Base-by-base conservation (phyloP, 345 rosid species). In the Arabis hirsuta region DNA sequence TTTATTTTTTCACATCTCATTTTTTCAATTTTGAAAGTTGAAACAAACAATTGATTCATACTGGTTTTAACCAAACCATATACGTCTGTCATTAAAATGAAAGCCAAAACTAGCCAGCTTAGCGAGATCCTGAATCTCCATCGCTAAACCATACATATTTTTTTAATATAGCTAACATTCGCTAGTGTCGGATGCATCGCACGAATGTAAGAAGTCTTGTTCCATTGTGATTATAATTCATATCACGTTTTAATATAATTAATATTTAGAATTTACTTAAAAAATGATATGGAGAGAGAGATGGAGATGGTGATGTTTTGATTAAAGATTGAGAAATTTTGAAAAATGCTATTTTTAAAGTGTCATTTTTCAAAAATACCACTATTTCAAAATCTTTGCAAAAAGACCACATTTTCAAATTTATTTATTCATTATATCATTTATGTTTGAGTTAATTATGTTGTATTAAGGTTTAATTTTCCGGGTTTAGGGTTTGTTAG, bases 141-240 rank as follows among this genome's bases (percentile, higher is more conserved):
- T 20, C 11, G 38, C 12, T 43, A n/a, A 26, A 9, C 24, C 51
- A 43, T 9, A 34, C 38, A 6, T 34, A 34, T 5, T 1, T 7
- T 5, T 34, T 22, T 34, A 34, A 22, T 22, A 22, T 22, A 22
- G 8, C 8, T 34, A 34, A 16, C 16, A 16, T 16, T 16, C 16
- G 16, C 29, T n/a, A 22, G 56, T 47, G 57, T 58, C 36, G 12
- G 19, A 22, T 52, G 54, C 44, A n/a, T 53, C 32, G 54, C 75
- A 61, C n/a, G 55, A 71, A 20, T 20, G 12, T 46, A 19, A 47
- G 38, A 69, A 46, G n/a, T 65, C 0, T 57, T 69, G 65, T 69
- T 46, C 22, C 39, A 6, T 43, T 19, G 24, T 43, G 9, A 19
- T 31, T 44, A 31, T 8, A 13, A 14, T 14, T 38, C 50, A 36